Percentiles rank a stretch among this genome's conserved stretches.
These are phyloP conservation scores for Erythrobasidium yunnanense DNA, from an alignment of 768 basidiomycete species.

Conservation along the genomic window DNA sequence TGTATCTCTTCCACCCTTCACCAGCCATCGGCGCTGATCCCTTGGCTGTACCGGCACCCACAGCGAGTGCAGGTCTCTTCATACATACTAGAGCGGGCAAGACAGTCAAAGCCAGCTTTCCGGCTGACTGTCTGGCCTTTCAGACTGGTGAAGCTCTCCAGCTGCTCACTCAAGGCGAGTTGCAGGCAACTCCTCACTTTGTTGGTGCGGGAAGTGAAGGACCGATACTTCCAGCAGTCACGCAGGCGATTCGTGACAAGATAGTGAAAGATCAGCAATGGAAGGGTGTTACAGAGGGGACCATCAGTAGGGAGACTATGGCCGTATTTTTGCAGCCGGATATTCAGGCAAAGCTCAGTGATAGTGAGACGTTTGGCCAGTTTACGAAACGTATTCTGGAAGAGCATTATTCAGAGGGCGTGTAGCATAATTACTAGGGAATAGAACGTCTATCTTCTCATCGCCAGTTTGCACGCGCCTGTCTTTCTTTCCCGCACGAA, in stretches of 20 bases:
- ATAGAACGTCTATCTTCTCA: too few species aligned
- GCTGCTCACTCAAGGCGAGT: constrained; percentile 64
- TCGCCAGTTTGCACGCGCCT: too few species aligned
- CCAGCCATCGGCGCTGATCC: constrained; percentile 43
- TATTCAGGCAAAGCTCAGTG: constrained; percentile 50
- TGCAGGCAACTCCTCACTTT: constrained; percentile 89
- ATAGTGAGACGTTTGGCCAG: constrained; percentile 67
- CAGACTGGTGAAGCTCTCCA: constrained; percentile 95
- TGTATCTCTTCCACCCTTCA: constrained; percentile 57
- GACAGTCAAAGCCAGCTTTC: constrained; percentile 74
- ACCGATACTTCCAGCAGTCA: constrained; percentile 4
- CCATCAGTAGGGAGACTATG: constrained; percentile 65
- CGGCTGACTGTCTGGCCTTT: constrained; percentile 73
- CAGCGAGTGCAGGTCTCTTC: constrained; percentile 71
- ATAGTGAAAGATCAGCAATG: constrained; percentile 26
- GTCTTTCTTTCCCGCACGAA: too few species aligned
- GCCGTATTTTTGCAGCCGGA: constrained; percentile 46
- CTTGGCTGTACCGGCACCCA: constrained; percentile 52
- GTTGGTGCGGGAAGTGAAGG: constrained; percentile 58
- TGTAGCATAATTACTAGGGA: too few species aligned
- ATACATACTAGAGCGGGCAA: constrained; percentile 69
- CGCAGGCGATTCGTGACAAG: constrained; percentile 38
- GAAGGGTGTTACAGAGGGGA: constrained; percentile 40
- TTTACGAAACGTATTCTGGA: constrained; percentile 75
- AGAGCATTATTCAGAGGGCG: constrained; percentile 48